These are phyloP conservation scores for Huntiella omanensis DNA, from an alignment of 2,329 filamentous ascomycete genomes.

Conservation along the genomic window DNA sequence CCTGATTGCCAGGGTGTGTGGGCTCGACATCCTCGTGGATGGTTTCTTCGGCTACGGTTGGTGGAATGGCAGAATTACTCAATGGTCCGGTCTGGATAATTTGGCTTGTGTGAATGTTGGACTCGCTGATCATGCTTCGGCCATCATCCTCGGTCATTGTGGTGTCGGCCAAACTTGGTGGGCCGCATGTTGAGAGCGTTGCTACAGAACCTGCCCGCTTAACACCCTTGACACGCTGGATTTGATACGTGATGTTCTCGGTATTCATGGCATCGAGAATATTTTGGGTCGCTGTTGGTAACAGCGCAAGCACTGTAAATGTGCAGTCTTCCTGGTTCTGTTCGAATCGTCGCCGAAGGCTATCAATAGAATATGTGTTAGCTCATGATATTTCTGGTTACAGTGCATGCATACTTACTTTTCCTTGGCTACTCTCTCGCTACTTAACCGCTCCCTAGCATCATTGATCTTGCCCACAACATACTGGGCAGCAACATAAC, in stretches of 20 bases:
- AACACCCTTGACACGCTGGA: conserved; percentile 71
- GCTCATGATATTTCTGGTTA: not conserved
- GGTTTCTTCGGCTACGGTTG: conserved; percentile 12
- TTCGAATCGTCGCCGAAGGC: conserved; percentile 85
- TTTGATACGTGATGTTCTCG: conserved; percentile 78
- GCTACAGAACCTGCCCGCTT: conserved; percentile 42
- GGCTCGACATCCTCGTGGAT: conserved; percentile 4
- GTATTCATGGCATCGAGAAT: conserved; percentile 77
- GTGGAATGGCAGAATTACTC: conserved; percentile 22
- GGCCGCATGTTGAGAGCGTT: conserved; percentile 33
- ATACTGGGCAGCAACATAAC: conserved; percentile 88
- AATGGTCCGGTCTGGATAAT: conserved; percentile 31
- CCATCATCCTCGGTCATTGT: conserved; percentile 70
- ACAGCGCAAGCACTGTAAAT: conserved; percentile 86
- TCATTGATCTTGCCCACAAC: conserved; percentile 78
- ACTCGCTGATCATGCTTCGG: conserved; percentile 61
- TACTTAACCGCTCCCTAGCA: conserved; percentile 88
- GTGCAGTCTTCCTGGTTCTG: conserved; percentile 99
- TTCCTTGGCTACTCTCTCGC: conserved; percentile 86
- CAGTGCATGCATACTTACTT: conserved; percentile 44
- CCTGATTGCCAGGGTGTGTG: not conserved
- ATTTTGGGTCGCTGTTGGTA: conserved; percentile 80
- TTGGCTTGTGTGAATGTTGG: conserved; percentile 70
- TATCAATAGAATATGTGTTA: conserved; percentile 20
- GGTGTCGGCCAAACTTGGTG: conserved; percentile 44